These are phyloP conservation scores for Backusella westeae DNA, from an alignment of 192 early-diverging fungal genomes.

Conservation along the genomic window DNA sequence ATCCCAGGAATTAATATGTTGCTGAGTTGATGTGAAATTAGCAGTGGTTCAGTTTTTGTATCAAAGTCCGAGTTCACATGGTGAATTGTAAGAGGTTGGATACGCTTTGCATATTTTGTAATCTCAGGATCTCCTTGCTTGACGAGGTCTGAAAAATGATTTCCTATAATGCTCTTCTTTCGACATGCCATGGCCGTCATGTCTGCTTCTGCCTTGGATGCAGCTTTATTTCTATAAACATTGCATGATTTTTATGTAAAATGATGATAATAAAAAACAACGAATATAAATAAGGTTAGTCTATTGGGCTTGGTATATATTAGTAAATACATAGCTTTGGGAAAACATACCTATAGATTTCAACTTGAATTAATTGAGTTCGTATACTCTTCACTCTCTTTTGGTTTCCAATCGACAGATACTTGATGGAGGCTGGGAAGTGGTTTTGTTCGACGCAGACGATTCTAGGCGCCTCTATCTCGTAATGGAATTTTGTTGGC, in stretches of 20 bases:
- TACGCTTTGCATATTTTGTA: slow-evolving; percentile 20
- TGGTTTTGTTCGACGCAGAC: slow-evolving; percentile 25
- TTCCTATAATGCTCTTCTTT: not conserved
- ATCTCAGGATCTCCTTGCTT: not conserved
- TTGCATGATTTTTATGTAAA: not conserved
- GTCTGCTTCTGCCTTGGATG: slow-evolving; percentile 6
- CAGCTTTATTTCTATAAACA: not conserved
- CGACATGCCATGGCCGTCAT: not conserved
- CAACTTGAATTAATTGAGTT: slow-evolving; percentile 28
- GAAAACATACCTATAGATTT: slow-evolving; percentile 30
- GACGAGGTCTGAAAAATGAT: not conserved
- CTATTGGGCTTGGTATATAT: not conserved
- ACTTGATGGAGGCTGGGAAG: slow-evolving; percentile 16
- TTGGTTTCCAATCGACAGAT: slow-evolving; percentile 12
- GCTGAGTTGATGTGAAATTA: slow-evolving; percentile 11
- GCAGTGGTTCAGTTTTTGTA: slow-evolving; percentile 16
- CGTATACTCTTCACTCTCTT: slow-evolving; percentile 21
- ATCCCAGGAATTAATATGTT: not conserved
- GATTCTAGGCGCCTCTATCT: slow-evolving; percentile 27
- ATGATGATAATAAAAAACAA: not conserved
- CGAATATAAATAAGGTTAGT: not conserved
- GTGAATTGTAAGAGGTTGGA: slow-evolving; percentile 19
- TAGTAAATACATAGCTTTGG: not conserved
- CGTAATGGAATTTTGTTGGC: slow-evolving; percentile 32
- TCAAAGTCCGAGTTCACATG: not conserved